Evolutionary conservation across 2,329 filamentous ascomycete species (phyloP).

Genomic region (Grosmannia serpens): DNA sequence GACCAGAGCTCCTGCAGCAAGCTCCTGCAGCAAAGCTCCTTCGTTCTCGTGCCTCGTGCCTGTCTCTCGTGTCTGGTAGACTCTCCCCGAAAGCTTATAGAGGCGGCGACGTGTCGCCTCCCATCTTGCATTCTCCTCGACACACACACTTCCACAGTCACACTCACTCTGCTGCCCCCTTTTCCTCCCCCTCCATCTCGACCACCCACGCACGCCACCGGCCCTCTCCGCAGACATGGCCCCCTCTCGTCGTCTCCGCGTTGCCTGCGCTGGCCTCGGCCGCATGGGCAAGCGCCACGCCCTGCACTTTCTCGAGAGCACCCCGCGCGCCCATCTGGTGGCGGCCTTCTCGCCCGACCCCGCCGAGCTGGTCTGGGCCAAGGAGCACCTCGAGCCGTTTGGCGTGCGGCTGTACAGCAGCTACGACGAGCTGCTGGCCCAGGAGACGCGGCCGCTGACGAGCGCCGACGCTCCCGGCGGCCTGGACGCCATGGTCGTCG

Average conservation of each 20-base stretch:
- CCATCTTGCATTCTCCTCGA: no score
- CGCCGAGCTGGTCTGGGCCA: background rate
- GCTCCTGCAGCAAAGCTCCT: no score
- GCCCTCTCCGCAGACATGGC: no score
- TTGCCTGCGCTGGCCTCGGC: slow-evolving; percentile 1
- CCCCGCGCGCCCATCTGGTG: background rate
- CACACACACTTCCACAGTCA: no score
- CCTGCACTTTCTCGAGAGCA: background rate
- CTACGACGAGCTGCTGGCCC: background rate
- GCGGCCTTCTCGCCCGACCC: slow-evolving; percentile 1
- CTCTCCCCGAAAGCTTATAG: no score
- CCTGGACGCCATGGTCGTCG: background rate
- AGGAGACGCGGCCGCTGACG: background rate
- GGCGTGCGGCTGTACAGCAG: background rate
- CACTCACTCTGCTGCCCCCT: no score
- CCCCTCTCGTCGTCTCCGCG: background rate
- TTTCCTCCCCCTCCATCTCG: no score
- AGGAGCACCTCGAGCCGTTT: background rate
- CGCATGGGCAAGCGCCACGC: slow-evolving; percentile 5
- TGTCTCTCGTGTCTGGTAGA: no score
- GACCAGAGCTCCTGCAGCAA: no score
- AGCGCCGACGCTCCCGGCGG: background rate
- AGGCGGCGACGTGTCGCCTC: no score
- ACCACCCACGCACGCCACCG: no score
- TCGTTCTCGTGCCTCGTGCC: no score